Conservation (phyloP, 805 yeast species). For the Metschnikowia lunata region DNA sequence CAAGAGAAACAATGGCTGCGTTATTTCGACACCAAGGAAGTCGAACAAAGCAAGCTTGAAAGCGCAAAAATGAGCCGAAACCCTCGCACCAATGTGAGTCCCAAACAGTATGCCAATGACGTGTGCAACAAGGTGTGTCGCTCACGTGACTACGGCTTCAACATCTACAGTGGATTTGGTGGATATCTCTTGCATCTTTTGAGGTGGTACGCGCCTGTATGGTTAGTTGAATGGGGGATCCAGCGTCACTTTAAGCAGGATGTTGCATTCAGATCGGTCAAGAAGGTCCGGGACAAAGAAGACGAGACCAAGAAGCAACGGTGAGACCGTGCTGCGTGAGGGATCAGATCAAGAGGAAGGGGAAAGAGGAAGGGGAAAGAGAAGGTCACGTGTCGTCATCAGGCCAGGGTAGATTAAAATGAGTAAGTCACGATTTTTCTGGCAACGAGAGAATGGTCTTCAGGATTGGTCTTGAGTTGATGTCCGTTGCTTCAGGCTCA, state of each 20-base stretch:
- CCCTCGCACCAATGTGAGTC: slow-evolving; percentile 3
- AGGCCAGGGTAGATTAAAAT: too few species aligned
- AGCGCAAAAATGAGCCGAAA: slow-evolving; percentile 13
- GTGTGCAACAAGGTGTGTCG: slow-evolving; percentile 12
- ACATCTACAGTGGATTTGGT: slow-evolving; percentile 13
- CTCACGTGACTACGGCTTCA: slow-evolving; percentile 12
- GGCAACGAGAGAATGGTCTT: too few species aligned
- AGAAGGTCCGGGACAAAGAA: slow-evolving; percentile 2
- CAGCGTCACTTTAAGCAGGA: slow-evolving; percentile 14
- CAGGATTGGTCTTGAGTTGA: too few species aligned
- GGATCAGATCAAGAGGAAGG: too few species aligned
- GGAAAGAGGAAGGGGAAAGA: too few species aligned
- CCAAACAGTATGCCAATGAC: slow-evolving; percentile 11
- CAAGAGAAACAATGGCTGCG: slow-evolving; percentile 2
- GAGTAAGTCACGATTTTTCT: too few species aligned
- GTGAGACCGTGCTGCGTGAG: neutral
- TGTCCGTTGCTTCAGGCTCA: too few species aligned
- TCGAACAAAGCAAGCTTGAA: slow-evolving; percentile 8
- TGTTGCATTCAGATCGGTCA: slow-evolving; percentile 8
- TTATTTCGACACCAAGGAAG: slow-evolving; percentile 8
- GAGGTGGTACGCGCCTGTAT: slow-evolving; percentile 13
- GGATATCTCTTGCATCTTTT: slow-evolving; percentile 11
- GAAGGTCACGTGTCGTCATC: too few species aligned
- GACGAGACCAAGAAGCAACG: neutral
- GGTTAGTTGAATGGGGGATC: slow-evolving; percentile 8